Base-by-base conservation (phyloP, 2,329 filamentous ascomycete species). In the Orbilia quercus region DNA sequence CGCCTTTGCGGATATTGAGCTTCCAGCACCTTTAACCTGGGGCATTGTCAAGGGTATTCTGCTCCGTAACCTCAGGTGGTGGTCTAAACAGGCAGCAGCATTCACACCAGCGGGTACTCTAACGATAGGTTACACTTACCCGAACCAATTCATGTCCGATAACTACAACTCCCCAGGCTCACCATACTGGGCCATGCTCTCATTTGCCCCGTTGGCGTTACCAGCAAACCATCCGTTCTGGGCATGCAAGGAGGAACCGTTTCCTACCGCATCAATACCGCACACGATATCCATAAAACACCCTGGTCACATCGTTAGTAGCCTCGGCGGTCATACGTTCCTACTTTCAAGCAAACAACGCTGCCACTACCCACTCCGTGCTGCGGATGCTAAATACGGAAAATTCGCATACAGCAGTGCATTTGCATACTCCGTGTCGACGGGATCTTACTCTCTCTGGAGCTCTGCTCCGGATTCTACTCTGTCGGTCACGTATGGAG, bases 351-450 rank as follows among this genome's bases (percentile, higher is more conserved):
- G 88, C 0, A 90, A 91, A 0, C 90, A 94, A 79, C 89, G 88
- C n/a, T 93, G 90, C 80, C 89, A 90, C 79, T 93, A 93, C 79
- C 89, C 90, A 0, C 89, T 93, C 83, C 91, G 91, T 80, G 90
- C 89, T 60, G 91, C 90, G 0, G 90, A 93, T 79, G 89, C 90
- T 74, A 93, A 93, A 78, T 93, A 93, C 80, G 90, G 90, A 50
- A 86, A 87, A 71, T 92, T 93, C 78, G 90, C 90, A 4, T 93
- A 93, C 81, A 90, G 87, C 78, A 88, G 89, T 58, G 86, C 89
- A 0, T 93, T 91, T 79, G 90, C 85, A 18, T 93, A 92, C 81
- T 91, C 88, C 0, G 90, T 92, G 0, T 90, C 90, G 0, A 90
- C 90, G 0, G 90, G 91, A 0, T 85, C 88, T 16, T 91, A 91